Base-by-base conservation (phyloP, 345 rosid species). In the Citrus glauca region DNA sequence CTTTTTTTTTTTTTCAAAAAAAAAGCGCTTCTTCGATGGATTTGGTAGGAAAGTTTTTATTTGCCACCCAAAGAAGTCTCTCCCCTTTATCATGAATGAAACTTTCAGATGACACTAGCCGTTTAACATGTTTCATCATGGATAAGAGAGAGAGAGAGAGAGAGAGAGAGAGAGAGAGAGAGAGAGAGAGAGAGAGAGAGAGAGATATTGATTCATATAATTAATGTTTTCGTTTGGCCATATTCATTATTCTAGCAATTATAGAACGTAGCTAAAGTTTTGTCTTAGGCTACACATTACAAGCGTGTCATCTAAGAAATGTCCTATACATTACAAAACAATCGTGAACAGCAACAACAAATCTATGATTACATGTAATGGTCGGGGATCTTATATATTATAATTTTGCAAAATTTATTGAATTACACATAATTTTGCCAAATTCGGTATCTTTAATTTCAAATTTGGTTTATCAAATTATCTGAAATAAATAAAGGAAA, bases 31-130 rank as follows among this genome's bases (percentile, higher is more conserved):
- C 68, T 84, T 61, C 48, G 75, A 77, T 79, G 85, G 84, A 73
- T 85, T 88, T 90, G 94, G 95, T 88, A 75, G 88, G 78, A 82
- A 79, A 68, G 74, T 57, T 53, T 45, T 30, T 69, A 74, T 81
- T 73, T 59, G 78, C 86, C 85, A 69, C 74, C 77, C 78, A 79
- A 80, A 70, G 71, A 79, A 71, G 65, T 48, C 63, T 72, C 69
- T 45, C 28, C 67, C 73, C 79, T 82, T 72, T 38, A 77, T 86
- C 86, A 88, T 86, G 80, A 88, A 77, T 61, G 80, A 81, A 83
- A 81, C 89, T 79, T 90, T 81, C 81, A 81, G 83, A 83, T 73
- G 82, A 84, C 83, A 84, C 88, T 66, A 82, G 81, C 32, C 42
- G 63, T 62, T 81, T 69, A 71, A 62, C 80, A 27, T 2, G 74